These are phyloP conservation scores for Candida stauntonica DNA, from an alignment of 805 yeast genomes.

Conservation along the genomic window DNA sequence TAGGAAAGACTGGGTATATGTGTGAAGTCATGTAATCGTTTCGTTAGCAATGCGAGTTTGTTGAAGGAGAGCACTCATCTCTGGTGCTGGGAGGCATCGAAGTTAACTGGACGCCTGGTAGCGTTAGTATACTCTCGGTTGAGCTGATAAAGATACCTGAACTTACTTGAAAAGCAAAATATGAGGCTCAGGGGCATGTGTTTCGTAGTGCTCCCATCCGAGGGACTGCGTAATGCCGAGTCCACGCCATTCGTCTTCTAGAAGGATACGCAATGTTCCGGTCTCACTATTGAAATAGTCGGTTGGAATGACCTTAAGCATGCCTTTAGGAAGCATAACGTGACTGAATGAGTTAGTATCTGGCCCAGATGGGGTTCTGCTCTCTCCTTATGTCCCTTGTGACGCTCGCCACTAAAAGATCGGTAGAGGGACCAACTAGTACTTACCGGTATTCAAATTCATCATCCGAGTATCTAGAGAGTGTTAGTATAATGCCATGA, in stretches of 20 bases:
- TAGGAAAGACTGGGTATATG: too few species aligned
- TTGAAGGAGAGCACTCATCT: slow-evolving; percentile 6
- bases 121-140: slow-evolving; percentile 1
- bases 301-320: slow-evolving; percentile 89
- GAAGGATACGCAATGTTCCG: slow-evolving; percentile 83
- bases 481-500: slow-evolving; percentile 7
- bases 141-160: not conserved
- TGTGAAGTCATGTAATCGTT: too few species aligned
- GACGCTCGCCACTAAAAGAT: too few species aligned
- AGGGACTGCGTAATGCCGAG: slow-evolving; percentile 94
- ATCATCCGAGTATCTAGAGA: slow-evolving; percentile 77
- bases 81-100: slow-evolving; percentile 34
- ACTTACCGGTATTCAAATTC: slow-evolving; percentile 69
- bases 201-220: slow-evolving; percentile 98
- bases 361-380: too few species aligned
- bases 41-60: not conserved
- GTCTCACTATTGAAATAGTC: slow-evolving; percentile 93
- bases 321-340: slow-evolving; percentile 93
- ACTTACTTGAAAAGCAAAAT: slow-evolving; percentile 70
- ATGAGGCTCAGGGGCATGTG: slow-evolving; percentile 98
- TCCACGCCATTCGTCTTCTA: slow-evolving; percentile 99
- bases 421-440: not conserved
- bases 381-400: too few species aligned
- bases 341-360: slow-evolving; percentile 48
- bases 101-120: slow-evolving; percentile 53